These are phyloP conservation scores for Xylaria grammica DNA, from an alignment of 495 filamentous ascomycete species.

Conservation along the genomic window DNA sequence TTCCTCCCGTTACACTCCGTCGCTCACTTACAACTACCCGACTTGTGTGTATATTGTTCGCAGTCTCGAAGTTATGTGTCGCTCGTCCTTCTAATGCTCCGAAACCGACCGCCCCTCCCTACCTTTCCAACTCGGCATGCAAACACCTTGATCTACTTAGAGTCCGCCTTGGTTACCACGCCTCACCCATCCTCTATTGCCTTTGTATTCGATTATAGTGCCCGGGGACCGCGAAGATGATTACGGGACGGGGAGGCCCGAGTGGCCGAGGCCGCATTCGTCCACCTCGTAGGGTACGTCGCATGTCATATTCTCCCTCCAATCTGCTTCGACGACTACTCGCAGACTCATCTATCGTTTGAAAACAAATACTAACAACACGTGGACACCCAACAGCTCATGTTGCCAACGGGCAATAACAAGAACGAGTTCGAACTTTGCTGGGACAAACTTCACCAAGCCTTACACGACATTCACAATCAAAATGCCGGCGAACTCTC, in stretches of 20 bases:
- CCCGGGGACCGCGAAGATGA: conserved; percentile 51
- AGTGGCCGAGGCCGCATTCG: conserved; percentile 66
- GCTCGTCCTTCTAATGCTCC: neutral
- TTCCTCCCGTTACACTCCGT: no score
- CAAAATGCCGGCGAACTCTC: conserved; percentile 90
- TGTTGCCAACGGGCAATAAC: conserved; percentile 27
- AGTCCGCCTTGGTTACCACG: neutral
- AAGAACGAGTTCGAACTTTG: conserved; percentile 73
- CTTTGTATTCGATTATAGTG: neutral
- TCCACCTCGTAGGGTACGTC: conserved; percentile 72
- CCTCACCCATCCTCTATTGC: neutral
- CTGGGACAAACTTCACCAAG: conserved; percentile 75
- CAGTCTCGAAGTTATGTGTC: neutral
- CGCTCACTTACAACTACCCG: neutral
- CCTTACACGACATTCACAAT: conserved; percentile 84
- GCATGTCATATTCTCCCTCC: neutral
- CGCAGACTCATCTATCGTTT: neutral
- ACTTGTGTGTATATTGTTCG: neutral
- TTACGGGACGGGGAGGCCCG: conserved; percentile 62
- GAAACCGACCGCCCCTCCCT: neutral
- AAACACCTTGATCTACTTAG: neutral
- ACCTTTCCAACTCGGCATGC: conserved; percentile 11
- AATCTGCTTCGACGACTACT: neutral
- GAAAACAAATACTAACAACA: conserved; percentile 2
- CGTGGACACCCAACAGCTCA: conserved; percentile 12